A percentile compares a stretch with the other conserved stretches of the same genome.
These are phyloP conservation scores for Hymenoscyphus infarciens DNA, from an alignment of 2,329 filamentous ascomycete genomes.

Conservation along the genomic window DNA sequence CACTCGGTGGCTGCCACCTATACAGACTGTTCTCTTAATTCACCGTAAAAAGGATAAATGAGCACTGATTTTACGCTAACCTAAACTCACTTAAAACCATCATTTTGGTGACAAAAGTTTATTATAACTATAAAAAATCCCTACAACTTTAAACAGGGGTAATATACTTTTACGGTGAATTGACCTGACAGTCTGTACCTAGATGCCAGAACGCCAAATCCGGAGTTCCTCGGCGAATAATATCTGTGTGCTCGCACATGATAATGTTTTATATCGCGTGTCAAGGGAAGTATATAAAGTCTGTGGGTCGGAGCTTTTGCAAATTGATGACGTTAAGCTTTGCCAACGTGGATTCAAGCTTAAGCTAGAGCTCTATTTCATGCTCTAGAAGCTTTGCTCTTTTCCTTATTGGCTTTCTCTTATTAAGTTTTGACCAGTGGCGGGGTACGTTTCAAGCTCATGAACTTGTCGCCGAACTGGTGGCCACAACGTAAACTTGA, in stretches of 20 bases:
- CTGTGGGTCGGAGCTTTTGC: background rate
- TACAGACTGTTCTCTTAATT: no score
- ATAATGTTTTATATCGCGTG: slow-evolving; percentile 1
- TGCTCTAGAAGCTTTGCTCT: background rate
- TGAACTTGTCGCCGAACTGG: background rate
- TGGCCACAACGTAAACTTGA: background rate
- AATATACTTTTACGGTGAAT: no score
- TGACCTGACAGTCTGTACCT: no score
- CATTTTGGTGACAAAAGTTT: no score
- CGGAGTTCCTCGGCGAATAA: background rate
- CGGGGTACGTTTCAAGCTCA: background rate
- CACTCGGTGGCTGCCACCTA: background rate
- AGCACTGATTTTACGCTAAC: no score
- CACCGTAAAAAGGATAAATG: no score
- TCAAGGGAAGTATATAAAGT: slow-evolving; percentile 2
- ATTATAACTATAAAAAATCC: no score
- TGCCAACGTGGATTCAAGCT: background rate
- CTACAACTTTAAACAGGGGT: no score
- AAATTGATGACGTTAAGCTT: background rate
- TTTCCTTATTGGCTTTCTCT: background rate
- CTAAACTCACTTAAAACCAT: no score
- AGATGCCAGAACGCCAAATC: background rate
- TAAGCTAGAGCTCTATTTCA: background rate
- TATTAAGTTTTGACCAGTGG: background rate
- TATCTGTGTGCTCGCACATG: background rate